Base-by-base conservation (phyloP, 2,329 filamentous ascomycete species). In the Hymenoscyphus occultus region DNA sequence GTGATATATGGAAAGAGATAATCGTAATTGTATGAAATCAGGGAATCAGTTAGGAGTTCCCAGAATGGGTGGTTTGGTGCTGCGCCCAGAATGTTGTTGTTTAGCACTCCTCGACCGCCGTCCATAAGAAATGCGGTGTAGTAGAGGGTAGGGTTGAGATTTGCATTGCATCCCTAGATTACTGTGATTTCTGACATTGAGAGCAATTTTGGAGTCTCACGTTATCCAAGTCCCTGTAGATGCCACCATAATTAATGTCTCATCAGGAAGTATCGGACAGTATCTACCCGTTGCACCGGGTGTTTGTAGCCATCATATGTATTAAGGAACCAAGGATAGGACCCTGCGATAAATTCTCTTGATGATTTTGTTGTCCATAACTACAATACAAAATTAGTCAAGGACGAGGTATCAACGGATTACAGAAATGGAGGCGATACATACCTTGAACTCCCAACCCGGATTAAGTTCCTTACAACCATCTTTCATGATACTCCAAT, bases 261-360 rank as follows among this genome's bases (percentile, higher is more conserved):
- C 42, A 92, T 82, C 22, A 91, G 83, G 74, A 92, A 91, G 78
- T 92, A 92, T 59, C 90, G 83, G 68, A 92, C 89, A 19, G 88
- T 81, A 72, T 92, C 89, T 54, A 88, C 88, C 65, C 88, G 86
- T 75, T 91, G 88, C 64, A 92, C 90, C 6, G 87, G 86, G 74
- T 88, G 90, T 22, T 80, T 81, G 77, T 92, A 92, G 67, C 82
- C 83, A 71, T 89, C 84, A 71, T 88, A 92, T 0, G 87, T 91
- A 63, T 86, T 82, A 12, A 89, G 77, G 75, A 90, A 92, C 86
- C 88, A 90, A 2, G 88, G 85, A 70, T 91, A 91, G 74, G 91
- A 84, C 39, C 81, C 80, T 35, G 82, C 82, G 70, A 92, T 90
- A 70, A 92, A 91, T 6, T 89, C 83, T 70, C 84, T 80, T 39